Base-by-base conservation (phyloP, 1,139 yeast species). In the Geotrichum cucujoidarum region DNA sequence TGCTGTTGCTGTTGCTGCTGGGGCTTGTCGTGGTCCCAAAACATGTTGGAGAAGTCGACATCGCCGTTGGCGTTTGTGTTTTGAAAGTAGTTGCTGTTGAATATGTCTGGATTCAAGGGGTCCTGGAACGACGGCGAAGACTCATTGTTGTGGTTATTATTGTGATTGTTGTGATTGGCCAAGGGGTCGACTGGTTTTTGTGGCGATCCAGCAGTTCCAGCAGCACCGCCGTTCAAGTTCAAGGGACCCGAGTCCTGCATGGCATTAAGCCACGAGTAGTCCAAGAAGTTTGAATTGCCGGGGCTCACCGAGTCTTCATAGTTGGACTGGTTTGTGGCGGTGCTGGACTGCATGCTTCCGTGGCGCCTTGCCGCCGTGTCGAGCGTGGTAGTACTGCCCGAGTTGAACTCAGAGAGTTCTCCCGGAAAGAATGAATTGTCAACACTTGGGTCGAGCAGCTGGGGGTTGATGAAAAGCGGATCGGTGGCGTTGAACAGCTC, bases 401-500 rank as follows among this genome's bases (percentile, higher is more conserved):
- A 27, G 18, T 38, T 43, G 21, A 43, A 42, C 27, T 24, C 27
- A 10, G 10, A 6, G 27, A 10, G 10, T 6, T 6, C 6, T 6
- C 27, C 27, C 6, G 27, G 6, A 22, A 45, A 38, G 20, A 45
- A 40, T n/a, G 32, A 22, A 20, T 43, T 48, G 3, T 49, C 51
- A 34, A 48, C 41, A 30, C 35, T 43, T 24, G 48, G 50, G 40
- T 50, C 56, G n/a, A 65, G 53, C 30, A 59, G 53, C 46, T 63
- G 66, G 5, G 69, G 69, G 49, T 65, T 65, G 37, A 65, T 64
- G 54, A 63, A 65, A 41, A 62, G 51, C 4, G 67, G 61, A 25
- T 60, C 62, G 7, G 56, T 47, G 13, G 57, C 41, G 35, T 50
- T 51, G 43, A 59, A 59, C 35, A 57, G 43, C 39, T 57, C 61